Percentiles rank a stretch among this genome's conserved stretches.
Evolutionary conservation across 2,329 filamentous ascomycete genomes (phyloP).

Genomic region (Colletotrichum siamense): DNA sequence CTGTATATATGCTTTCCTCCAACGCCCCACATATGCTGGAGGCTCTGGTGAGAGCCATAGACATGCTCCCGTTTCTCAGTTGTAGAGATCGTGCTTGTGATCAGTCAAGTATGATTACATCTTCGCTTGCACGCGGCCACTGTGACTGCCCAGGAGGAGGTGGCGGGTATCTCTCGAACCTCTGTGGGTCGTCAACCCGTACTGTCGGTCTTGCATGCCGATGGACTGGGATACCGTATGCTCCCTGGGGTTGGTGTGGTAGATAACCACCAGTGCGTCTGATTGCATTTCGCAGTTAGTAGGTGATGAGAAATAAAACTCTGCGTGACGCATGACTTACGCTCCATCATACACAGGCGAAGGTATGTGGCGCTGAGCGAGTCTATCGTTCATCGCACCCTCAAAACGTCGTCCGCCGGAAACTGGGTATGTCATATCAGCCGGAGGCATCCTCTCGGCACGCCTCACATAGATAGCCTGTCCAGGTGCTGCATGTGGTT

Average conservation of each 20-base stretch:
- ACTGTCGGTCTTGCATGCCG: not conserved
- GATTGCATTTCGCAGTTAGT: not conserved
- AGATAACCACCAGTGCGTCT: not conserved
- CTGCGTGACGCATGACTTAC: not conserved
- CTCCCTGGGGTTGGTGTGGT: conserved; percentile 24
- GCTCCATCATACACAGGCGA: not conserved
- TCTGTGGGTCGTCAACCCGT: not conserved
- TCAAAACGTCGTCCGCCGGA: not conserved
- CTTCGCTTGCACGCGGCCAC: conserved; percentile 27
- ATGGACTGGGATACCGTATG: conserved; percentile 5
- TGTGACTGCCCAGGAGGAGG: conserved; percentile 21
- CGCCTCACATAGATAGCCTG: conserved; percentile 14
- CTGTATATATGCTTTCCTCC: not conserved
- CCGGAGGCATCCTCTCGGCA: not conserved
- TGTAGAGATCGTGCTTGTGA: not conserved
- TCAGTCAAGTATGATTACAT: conserved; percentile 38
- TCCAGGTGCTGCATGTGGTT: not conserved
- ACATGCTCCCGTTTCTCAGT: not conserved
- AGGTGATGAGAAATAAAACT: not conserved
- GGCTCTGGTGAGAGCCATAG: not conserved
- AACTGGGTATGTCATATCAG: not conserved
- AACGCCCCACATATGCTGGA: not conserved
- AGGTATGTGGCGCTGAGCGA: not conserved
- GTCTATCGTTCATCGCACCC: not conserved
- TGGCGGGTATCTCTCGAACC: conserved; percentile 18